Base-by-base conservation (phyloP, 306 rosid species). In the Quercus parvula region DNA sequence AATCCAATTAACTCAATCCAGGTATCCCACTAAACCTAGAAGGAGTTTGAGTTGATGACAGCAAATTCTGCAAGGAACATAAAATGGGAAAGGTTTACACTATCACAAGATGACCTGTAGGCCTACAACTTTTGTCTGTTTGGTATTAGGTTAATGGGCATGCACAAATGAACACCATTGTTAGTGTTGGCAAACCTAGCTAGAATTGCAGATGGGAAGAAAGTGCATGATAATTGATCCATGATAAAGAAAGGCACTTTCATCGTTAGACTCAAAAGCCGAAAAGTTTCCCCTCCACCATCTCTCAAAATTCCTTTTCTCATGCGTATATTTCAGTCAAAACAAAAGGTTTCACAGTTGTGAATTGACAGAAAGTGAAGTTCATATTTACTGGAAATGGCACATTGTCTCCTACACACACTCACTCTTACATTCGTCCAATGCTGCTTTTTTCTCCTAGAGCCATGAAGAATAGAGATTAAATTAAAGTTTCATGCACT, bases 261-360 rank as follows among this genome's bases (percentile, higher is more conserved):
- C 91, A 87, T 92, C 93, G 93, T 92, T 86, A 83, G 80, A 79
- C 97, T 87, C 93, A 86, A 87, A 87, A 90, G 86, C 82, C 88
- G 44, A 83, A 70, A 92, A 87, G 87, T 84, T 81, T 81, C 5
- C 74, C 81, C 81, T 64, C 85, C 87, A 85, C 87, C 87, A 86
- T 76, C 71, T 71, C 83, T 74, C 77, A 69, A 27, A 63, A 74
- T 78, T 71, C 78, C 83, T 31, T 56, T 31, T 70, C 66, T 41
- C 89, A 61, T 83, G 84, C 88, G 51, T 25, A 28, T 80, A 54
- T 82, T 71, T 69, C 74, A 17, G 57, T 13, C 72, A 75, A 70
- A 74, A 74, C 86, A 85, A 87, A 82, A 77, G 31, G 62, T 77
- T 24, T 71, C 67, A 76, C 80, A 79, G 82, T 73, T 74, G 35